These are phyloP conservation scores for Phytopythium kandeliae DNA, from an alignment of 352 stramenopile genomes.

Conservation along the genomic window DNA sequence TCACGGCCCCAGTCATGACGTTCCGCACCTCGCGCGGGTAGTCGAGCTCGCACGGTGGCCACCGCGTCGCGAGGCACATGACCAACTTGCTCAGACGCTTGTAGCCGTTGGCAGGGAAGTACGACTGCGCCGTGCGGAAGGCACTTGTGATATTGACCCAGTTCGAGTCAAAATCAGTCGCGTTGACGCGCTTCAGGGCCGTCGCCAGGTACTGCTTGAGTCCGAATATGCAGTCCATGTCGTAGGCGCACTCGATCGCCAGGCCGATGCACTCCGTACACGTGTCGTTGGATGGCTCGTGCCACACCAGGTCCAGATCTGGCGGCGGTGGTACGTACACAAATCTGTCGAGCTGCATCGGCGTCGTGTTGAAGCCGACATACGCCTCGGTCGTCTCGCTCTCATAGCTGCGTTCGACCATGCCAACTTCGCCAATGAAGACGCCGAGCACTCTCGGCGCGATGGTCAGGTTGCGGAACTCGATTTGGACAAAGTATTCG, in stretches of 20 bases:
- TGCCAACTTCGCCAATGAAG: background rate
- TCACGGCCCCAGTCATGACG: background rate
- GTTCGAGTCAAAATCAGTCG: constrained; percentile 4
- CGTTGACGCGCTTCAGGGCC: constrained; percentile 9
- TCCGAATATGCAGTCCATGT: constrained; percentile 32
- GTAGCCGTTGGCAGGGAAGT: constrained; percentile 25
- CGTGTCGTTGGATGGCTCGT: constrained; percentile 11
- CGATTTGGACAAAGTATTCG: constrained; percentile 25
- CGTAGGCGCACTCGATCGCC: constrained; percentile 13
- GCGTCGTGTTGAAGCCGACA: no score
- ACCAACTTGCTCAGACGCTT: constrained; percentile 22
- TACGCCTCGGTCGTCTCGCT: constrained; percentile 6
- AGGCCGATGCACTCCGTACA: constrained; percentile 2
- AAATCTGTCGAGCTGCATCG: constrained; percentile 32
- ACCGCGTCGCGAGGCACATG: constrained; percentile 16
- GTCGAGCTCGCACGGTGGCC: constrained; percentile 14
- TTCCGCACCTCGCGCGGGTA: constrained; percentile 8
- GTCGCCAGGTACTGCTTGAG: constrained; percentile 22
- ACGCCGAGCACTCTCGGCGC: constrained; percentile 14
- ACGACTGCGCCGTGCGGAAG: constrained; percentile 15
- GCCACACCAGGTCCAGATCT: constrained; percentile 26
- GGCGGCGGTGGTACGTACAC: constrained; percentile 30
- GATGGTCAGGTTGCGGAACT: constrained; percentile 25
- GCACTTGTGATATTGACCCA: constrained; percentile 2
- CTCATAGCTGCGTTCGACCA: constrained; percentile 2